A percentile compares a stretch with the other conserved stretches of the same genome.
Evolutionary conservation across 805 yeast genomes (phyloP).

Genomic region (Debaryomyces maramus): DNA sequence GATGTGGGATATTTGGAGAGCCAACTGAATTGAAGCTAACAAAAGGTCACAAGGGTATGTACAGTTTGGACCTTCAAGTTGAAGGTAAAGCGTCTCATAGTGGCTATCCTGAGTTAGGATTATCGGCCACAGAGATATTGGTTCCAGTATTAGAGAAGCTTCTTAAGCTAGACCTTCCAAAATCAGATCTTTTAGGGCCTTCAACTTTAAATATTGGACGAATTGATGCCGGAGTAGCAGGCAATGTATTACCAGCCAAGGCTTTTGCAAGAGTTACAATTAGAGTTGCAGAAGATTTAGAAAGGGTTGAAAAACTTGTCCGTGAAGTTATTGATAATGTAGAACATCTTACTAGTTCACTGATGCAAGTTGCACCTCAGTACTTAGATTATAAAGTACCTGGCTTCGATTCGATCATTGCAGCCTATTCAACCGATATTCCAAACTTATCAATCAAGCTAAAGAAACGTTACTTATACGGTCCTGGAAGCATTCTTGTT

Average conservation of each 20-base stretch:
- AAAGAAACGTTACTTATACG: constrained; percentile 52
- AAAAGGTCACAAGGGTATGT: constrained; percentile 67
- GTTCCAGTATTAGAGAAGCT: constrained; percentile 51
- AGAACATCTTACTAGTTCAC: constrained; percentile 19
- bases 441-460: constrained; percentile 25
- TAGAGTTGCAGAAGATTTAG: constrained; percentile 53
- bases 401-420: constrained; percentile 56
- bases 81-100: constrained; percentile 63
- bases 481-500: constrained; percentile 63
- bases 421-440: constrained; percentile 51
- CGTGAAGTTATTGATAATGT: constrained; percentile 30
- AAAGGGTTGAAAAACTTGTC: constrained; percentile 37
- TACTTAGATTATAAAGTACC: constrained; percentile 58
- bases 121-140: constrained; percentile 59
- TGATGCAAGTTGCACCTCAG: constrained; percentile 1
- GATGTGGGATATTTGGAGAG: constrained; percentile 67
- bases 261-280: constrained; percentile 52
- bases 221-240: constrained; percentile 62
- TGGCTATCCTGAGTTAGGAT: constrained; percentile 69
- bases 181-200: constrained; percentile 53
- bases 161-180: constrained; percentile 47
- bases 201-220: constrained; percentile 63
- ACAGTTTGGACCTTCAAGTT: constrained; percentile 41
- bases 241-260: constrained; percentile 62
- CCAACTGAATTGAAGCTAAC: constrained; percentile 72